These are phyloP conservation scores for Crepidotus sp. DNA, from an alignment of 1,284 basidiomycete species.

Conservation along the genomic window DNA sequence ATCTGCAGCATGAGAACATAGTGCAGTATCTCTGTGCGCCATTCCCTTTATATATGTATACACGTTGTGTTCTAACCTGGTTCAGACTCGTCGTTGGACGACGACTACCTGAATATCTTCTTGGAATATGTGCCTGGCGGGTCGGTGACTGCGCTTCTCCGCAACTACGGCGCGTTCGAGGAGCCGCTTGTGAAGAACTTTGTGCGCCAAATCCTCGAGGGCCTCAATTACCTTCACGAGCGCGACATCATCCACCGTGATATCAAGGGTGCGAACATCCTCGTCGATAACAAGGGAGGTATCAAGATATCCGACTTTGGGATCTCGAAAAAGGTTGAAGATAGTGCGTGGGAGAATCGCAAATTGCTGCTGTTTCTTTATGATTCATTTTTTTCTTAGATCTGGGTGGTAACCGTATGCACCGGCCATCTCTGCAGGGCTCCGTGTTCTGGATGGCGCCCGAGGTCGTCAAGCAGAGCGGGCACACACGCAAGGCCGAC, in stretches of 20 bases:
- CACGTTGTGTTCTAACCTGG: constrained; percentile 9
- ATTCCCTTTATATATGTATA: not conserved
- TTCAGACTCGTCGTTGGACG: constrained; percentile 82
- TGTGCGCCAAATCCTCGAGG: constrained; percentile 88
- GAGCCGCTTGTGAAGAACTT: constrained; percentile 93
- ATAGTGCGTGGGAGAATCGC: constrained; percentile 52
- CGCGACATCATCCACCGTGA: constrained; percentile 96
- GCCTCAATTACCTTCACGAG: constrained; percentile 89
- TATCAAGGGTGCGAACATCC: constrained; percentile 97
- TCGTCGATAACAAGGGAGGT: constrained; percentile 97
- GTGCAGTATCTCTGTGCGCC: constrained; percentile 91
- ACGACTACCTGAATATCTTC: constrained; percentile 93
- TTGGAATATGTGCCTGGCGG: constrained; percentile 98
- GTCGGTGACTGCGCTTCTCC: constrained; percentile 86
- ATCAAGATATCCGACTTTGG: constrained; percentile 99
- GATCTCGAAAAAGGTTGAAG: constrained; percentile 96
- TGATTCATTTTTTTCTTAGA: constrained; percentile 36
- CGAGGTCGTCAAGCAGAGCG: constrained; percentile 94
- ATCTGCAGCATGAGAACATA: constrained; percentile 93
- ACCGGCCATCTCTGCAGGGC: constrained; percentile 89
- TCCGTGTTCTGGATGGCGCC: constrained; percentile 99
- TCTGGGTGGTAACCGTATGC: constrained; percentile 66
- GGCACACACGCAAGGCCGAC: constrained; percentile 91
- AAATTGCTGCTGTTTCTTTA: constrained; percentile 9
- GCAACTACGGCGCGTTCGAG: constrained; percentile 95